Evolutionary conservation across 73 alveolate genomes (phyloP), one percentile per base, ranked within the genome.

Genomic region (Paramecium tetraurelia): DNA sequence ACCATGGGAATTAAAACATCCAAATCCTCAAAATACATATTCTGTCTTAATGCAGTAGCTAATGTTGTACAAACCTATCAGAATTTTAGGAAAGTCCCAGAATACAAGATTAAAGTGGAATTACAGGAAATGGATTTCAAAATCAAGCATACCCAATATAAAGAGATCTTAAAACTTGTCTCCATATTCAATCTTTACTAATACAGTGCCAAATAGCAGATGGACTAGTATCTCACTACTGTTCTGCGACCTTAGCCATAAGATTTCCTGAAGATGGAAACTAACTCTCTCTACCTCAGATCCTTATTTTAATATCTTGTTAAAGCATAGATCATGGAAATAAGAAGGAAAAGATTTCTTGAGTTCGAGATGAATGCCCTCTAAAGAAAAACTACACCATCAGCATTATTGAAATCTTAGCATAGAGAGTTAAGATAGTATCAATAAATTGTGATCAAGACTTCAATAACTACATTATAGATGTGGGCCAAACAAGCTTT

Each of bases 101-200:
- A 80, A 22, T 80, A 80, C 31, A 44, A 41, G 24, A 80, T 80
- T 44, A 80, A 80, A 31, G 72, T 80, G 4, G 90, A 80, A 80
- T 46, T 80, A 80, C 50, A 80, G 14, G 90, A 41, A 24, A 80
- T 80, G 90, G 90, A 80, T 46, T 80, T 80, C n/a, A 80, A 80
- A 46, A 80, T 80, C 7, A 43, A 80, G 24, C 76, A 80, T 35
- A 44, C 90, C 46, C 20, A 80, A 44, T 41, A 44, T 24, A 21
- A 80, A 8, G 76, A 80, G 24, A 80, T 80, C 10, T 41, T 80
- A 24, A 80, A 80, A 80, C 46, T 80, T 21, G 43, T 80, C 24
- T 41, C 48, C 18, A 24, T 80, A 5, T 80, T 80, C 57, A 80
- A 41, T 44, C 63, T 31, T 10, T 80, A 80, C 14, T 43, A 80